A percentile compares a stretch with the other conserved stretches of the same genome.
These are phyloP conservation scores for Cyamopsis tetragonoloba DNA, from an alignment of 306 rosid genomes.

Conservation along the genomic window DNA sequence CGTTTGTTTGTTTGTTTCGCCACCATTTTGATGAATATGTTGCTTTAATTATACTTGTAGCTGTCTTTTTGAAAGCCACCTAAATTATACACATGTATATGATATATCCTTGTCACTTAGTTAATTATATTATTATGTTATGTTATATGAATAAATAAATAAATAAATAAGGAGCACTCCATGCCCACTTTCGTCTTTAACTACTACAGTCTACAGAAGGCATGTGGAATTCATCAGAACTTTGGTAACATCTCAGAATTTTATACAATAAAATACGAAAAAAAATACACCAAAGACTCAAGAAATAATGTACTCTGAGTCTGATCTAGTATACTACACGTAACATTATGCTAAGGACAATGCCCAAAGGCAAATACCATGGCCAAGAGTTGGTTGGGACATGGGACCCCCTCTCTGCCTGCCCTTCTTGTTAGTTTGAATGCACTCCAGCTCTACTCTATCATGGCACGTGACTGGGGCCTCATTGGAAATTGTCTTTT, in stretches of 20 bases:
- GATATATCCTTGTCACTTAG: neutral
- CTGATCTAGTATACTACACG: too few relatives aligned
- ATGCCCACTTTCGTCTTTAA: slow-evolving; percentile 14
- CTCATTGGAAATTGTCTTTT: slow-evolving; percentile 4
- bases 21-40: neutral
- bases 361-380: slow-evolving; percentile 28
- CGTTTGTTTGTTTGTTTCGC: too few relatives aligned
- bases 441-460: slow-evolving; percentile 25
- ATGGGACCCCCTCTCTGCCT: slow-evolving; percentile 22
- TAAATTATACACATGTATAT: slow-evolving; percentile 4
- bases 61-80: slow-evolving; percentile 25
- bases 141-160: too few relatives aligned
- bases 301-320: too few relatives aligned
- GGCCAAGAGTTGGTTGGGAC: slow-evolving; percentile 24
- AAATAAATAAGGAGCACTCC: neutral
- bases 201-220: slow-evolving; percentile 20
- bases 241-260: neutral
- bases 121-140: neutral
- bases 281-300: neutral
- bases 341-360: slow-evolving; percentile 34
- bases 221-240: slow-evolving; percentile 40
- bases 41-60: slow-evolving; percentile 19
- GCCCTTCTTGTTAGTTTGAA: slow-evolving; percentile 33
- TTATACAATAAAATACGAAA: neutral
- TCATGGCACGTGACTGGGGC: slow-evolving; percentile 50